Percentiles rank a stretch among this genome's conserved stretches.
Evolutionary conservation across 176 grass and related monocot species (phyloP).

Genomic region (Tuctoria greenei): DNA sequence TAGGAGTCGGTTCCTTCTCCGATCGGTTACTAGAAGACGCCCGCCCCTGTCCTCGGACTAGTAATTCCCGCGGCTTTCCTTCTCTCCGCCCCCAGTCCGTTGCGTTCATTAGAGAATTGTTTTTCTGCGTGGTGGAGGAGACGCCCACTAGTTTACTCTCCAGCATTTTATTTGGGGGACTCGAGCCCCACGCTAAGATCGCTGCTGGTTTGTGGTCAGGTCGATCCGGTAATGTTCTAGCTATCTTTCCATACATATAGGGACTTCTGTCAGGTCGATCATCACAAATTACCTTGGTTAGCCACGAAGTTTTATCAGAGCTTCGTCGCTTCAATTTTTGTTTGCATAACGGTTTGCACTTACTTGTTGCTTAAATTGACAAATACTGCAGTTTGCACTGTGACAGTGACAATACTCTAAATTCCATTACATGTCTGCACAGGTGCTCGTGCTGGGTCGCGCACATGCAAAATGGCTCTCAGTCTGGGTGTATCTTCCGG

Average conservation of each 20-base stretch:
- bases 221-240: not conserved
- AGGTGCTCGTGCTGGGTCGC: slow-evolving; percentile 3
- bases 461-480: slow-evolving; percentile 41
- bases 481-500: slow-evolving; percentile 38
- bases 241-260: no score
- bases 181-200: not conserved
- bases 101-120: not conserved
- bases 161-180: not conserved
- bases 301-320: not conserved
- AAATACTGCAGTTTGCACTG: not conserved
- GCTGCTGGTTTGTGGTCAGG: not conserved
- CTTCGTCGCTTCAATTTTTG: not conserved
- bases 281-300: not conserved
- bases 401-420: not conserved
- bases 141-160: not conserved
- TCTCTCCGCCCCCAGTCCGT: not conserved
- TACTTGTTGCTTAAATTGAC: not conserved
- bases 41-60: no score
- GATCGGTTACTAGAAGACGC: not conserved
- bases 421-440: slow-evolving; percentile 1
- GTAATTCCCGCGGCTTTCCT: not conserved
- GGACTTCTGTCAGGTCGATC: not conserved
- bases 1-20: not conserved
- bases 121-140: not conserved
- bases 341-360: not conserved